Evolutionary conservation across 805 yeast species (phyloP).

Genomic region (Yamadazyma phyllophila): DNA sequence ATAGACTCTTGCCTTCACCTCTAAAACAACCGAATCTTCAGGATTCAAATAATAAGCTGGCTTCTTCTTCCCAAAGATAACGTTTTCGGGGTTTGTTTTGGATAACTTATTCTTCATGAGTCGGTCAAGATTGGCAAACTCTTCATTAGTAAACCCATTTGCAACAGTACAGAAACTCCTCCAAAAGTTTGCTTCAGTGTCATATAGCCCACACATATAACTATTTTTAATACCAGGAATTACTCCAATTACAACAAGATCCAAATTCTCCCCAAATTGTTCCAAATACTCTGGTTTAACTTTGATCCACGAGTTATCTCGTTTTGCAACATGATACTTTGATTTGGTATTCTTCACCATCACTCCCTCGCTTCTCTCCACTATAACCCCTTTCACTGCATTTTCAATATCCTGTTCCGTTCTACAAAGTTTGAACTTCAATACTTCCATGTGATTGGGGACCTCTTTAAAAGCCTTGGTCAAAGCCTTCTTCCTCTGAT

Average conservation of each 20-base stretch:
- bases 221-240: constrained; percentile 69
- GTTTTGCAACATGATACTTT: constrained; percentile 49
- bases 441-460: constrained; percentile 49
- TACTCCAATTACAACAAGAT: constrained; percentile 75
- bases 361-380: constrained; percentile 74
- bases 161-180: constrained; percentile 76
- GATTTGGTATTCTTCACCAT: constrained; percentile 65
- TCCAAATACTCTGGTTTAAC: constrained; percentile 88
- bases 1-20: constrained; percentile 77
- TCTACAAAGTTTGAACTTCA: constrained; percentile 38
- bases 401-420: constrained; percentile 52
- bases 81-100: constrained; percentile 20
- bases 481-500: constrained; percentile 55
- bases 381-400: constrained; percentile 58
- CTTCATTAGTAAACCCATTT: constrained; percentile 73
- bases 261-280: constrained; percentile 84
- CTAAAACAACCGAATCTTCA: constrained; percentile 69
- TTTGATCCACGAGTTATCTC: constrained; percentile 76
- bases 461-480: constrained; percentile 43
- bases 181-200: constrained; percentile 42
- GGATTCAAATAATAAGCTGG: constrained; percentile 85
- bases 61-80: constrained; percentile 55
- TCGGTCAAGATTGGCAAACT: constrained; percentile 56
- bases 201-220: constrained; percentile 70
- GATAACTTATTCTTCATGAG: constrained; percentile 50